Percentiles rank a stretch among this genome's conserved stretches.
These are phyloP conservation scores for Fusarium coicis DNA, from an alignment of 2,329 filamentous ascomycete species.

Conservation along the genomic window DNA sequence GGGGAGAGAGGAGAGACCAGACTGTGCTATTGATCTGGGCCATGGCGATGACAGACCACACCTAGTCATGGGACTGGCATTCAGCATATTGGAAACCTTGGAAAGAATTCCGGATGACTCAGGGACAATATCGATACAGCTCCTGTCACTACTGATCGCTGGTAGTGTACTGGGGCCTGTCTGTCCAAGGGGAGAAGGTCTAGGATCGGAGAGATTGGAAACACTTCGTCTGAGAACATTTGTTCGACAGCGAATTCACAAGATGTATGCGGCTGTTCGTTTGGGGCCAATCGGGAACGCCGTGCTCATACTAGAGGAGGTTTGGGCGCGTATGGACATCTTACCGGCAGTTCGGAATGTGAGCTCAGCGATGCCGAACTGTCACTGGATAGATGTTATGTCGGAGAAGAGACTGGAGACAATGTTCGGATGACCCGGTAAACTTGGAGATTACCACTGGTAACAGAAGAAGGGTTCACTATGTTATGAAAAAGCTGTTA, in stretches of 20 bases:
- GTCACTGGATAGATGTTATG: slow-evolving; percentile 32
- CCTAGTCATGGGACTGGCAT: background rate
- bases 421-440: slow-evolving; percentile 16
- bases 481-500: background rate
- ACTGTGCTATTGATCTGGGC: background rate
- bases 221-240: slow-evolving; percentile 1
- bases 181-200: background rate
- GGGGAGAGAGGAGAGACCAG: background rate
- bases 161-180: slow-evolving; percentile 5
- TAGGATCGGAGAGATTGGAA: background rate
- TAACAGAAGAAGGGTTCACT: background rate
- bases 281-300: slow-evolving; percentile 12
- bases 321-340: slow-evolving; percentile 25
- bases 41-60: background rate
- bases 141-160: slow-evolving; percentile 12
- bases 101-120: slow-evolving; percentile 13
- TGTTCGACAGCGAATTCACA: slow-evolving; percentile 1
- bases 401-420: slow-evolving; percentile 21
- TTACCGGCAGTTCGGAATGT: background rate
- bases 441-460: background rate
- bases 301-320: slow-evolving; percentile 13
- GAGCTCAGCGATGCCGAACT: background rate
- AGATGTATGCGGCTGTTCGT: slow-evolving; percentile 2
- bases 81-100: background rate
- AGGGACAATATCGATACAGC: slow-evolving; percentile 16